Evolutionary conservation across 1,139 yeast genomes (phyloP).

Genomic region (Suzukiozyma palmioleophila): DNA sequence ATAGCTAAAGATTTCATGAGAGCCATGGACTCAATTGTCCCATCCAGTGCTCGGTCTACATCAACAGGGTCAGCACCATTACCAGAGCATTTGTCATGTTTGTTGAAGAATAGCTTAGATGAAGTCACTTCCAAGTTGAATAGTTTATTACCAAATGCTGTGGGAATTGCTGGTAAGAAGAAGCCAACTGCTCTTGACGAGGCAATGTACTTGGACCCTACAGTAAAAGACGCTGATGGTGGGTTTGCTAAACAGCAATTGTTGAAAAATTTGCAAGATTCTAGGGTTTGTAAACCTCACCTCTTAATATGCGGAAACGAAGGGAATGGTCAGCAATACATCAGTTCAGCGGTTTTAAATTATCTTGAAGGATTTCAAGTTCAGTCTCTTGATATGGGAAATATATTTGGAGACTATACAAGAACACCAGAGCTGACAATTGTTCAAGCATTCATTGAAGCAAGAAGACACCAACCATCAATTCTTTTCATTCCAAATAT

Average conservation of each 20-base stretch:
- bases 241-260: constrained; percentile 69
- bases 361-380: constrained; percentile 87
- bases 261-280: constrained; percentile 51
- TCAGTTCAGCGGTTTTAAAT: constrained; percentile 79
- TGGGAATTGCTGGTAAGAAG: constrained; percentile 29
- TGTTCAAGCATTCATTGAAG: constrained; percentile 83
- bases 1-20: constrained; percentile 83
- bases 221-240: constrained; percentile 53
- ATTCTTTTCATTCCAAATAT: constrained; percentile 80
- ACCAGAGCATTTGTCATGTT: constrained; percentile 66
- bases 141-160: constrained; percentile 57
- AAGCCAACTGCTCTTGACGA: constrained; percentile 62
- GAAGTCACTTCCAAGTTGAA: constrained; percentile 48
- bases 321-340: constrained; percentile 89
- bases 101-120: constrained; percentile 49
- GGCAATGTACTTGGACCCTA: constrained; percentile 60
- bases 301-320: constrained; percentile 64
- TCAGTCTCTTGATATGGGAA: constrained; percentile 79
- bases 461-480: constrained; percentile 86
- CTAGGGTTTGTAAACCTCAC: constrained; percentile 81
- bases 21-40: constrained; percentile 83
- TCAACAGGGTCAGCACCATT: constrained; percentile 73
- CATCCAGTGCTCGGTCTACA: constrained; percentile 86
- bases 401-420: constrained; percentile 74
- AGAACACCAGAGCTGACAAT: constrained; percentile 81